Conservation (phyloP, 805 yeast genomes). For the Jamesozyma spencerorum region DNA sequence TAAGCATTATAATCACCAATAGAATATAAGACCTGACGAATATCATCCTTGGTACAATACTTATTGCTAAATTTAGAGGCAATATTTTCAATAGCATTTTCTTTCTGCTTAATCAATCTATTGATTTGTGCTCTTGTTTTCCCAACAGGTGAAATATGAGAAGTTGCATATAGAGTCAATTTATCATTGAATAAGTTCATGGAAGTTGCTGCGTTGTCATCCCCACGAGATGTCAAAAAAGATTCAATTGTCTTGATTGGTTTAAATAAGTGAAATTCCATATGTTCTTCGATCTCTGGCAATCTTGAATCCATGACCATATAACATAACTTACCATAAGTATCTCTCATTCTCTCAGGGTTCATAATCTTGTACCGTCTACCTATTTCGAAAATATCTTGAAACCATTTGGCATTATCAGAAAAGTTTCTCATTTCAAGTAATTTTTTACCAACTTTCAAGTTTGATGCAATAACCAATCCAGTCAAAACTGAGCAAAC, state of each 20-base stretch:
- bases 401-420: slow-evolving; percentile 66
- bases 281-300: slow-evolving; percentile 57
- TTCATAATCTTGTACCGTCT: slow-evolving; percentile 76
- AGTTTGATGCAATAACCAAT: slow-evolving; percentile 64
- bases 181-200: slow-evolving; percentile 47
- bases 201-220: slow-evolving; percentile 28
- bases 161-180: slow-evolving; percentile 52
- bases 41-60: slow-evolving; percentile 47
- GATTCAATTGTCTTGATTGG: slow-evolving; percentile 57
- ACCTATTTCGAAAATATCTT: slow-evolving; percentile 65
- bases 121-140: slow-evolving; percentile 46
- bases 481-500: slow-evolving; percentile 75
- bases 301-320: slow-evolving; percentile 79
- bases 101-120: slow-evolving; percentile 55
- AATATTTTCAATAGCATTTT: slow-evolving; percentile 54
- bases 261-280: slow-evolving; percentile 68
- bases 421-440: slow-evolving; percentile 58
- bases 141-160: slow-evolving; percentile 53
- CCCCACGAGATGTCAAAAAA: slow-evolving; percentile 36
- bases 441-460: slow-evolving; percentile 58
- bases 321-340: slow-evolving; percentile 70
- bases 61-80: slow-evolving; percentile 38
- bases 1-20: slow-evolving; percentile 73
- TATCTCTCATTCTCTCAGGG: slow-evolving; percentile 72
- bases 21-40: slow-evolving; percentile 65